Percentiles rank a stretch among this genome's conserved stretches.
Evolutionary conservation across 805 yeast species (phyloP).

Genomic region (Kluyveromyces lactis): DNA sequence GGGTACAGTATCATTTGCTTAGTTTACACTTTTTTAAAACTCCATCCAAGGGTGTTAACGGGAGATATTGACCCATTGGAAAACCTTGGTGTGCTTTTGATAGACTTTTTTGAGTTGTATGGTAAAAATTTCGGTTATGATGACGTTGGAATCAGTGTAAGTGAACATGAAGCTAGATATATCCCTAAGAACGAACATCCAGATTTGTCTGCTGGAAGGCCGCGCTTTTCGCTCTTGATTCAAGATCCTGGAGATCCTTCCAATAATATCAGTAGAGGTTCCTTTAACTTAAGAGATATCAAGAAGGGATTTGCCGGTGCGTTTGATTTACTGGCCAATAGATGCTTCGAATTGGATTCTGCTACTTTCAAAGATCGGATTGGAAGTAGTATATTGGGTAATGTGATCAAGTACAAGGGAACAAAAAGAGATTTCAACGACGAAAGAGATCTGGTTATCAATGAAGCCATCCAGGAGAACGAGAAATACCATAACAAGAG

Average conservation of each 20-base stretch:
- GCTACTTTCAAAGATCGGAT: slow-evolving; percentile 58
- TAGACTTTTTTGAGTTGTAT: slow-evolving; percentile 87
- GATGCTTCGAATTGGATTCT: slow-evolving; percentile 63
- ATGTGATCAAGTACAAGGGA: slow-evolving; percentile 68
- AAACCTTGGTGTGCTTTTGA: slow-evolving; percentile 76
- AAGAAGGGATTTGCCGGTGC: slow-evolving; percentile 88
- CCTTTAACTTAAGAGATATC: slow-evolving; percentile 70
- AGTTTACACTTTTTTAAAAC: slow-evolving; percentile 64
- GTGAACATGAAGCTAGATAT: slow-evolving; percentile 49
- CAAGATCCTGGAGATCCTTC: slow-evolving; percentile 81
- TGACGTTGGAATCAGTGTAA: slow-evolving; percentile 58
- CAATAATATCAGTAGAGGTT: slow-evolving; percentile 83
- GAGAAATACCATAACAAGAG: slow-evolving; percentile 25
- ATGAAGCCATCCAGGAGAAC: slow-evolving; percentile 43
- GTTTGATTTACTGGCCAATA: slow-evolving; percentile 62
- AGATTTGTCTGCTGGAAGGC: slow-evolving; percentile 41
- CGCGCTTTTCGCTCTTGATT: slow-evolving; percentile 59
- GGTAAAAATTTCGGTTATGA: slow-evolving; percentile 88
- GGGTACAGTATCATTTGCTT: slow-evolving; percentile 90
- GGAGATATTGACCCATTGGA: slow-evolving; percentile 57
- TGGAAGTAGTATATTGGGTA: slow-evolving; percentile 71
- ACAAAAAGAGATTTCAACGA: slow-evolving; percentile 69
- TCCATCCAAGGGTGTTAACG: slow-evolving; percentile 72
- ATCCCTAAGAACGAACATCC: slow-evolving; percentile 48
- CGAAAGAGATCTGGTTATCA: slow-evolving; percentile 54